These are phyloP conservation scores for Nematodospora valgi DNA, from an alignment of 805 yeast species.

Conservation along the genomic window DNA sequence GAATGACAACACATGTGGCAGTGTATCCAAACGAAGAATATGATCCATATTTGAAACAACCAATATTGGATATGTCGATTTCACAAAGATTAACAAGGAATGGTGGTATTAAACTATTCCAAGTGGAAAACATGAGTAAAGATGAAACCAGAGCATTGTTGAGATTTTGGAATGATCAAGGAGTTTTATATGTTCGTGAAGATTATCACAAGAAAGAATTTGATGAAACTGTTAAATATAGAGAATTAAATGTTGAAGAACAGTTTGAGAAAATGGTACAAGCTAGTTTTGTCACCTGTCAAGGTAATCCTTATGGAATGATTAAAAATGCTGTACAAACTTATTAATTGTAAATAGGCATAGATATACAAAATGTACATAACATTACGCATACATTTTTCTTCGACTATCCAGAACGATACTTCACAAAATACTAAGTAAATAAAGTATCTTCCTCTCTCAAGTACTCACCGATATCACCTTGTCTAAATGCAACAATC, in stretches of 20 bases:
- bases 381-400: too few species aligned
- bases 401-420: too few species aligned
- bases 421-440: too few species aligned
- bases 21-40: conserved; percentile 41
- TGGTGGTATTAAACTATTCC: conserved; percentile 28
- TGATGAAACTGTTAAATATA: conserved; percentile 9
- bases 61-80: conserved; percentile 52
- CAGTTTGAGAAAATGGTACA: conserved; percentile 29
- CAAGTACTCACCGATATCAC: conserved; percentile 95
- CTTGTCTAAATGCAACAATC: conserved; percentile 93
- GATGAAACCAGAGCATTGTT: conserved; percentile 28
- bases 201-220: conserved; percentile 25
- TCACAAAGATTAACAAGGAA: conserved; percentile 44
- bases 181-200: conserved; percentile 31
- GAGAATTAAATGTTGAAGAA: conserved; percentile 17
- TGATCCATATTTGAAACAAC: conserved; percentile 46
- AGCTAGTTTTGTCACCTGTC: conserved; percentile 28
- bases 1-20: conserved; percentile 58
- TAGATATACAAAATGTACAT: conserved; percentile 4
- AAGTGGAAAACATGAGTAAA: conserved; percentile 26
- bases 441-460: conserved; percentile 97
- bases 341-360: conserved; percentile 13
- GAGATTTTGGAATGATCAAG: conserved; percentile 28
- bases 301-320: conserved; percentile 39
- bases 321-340: conserved; percentile 28